Evolutionary conservation across 805 yeast species (phyloP), one percentile per base, ranked within the genome.

Genomic region (Candida mattraensis): DNA sequence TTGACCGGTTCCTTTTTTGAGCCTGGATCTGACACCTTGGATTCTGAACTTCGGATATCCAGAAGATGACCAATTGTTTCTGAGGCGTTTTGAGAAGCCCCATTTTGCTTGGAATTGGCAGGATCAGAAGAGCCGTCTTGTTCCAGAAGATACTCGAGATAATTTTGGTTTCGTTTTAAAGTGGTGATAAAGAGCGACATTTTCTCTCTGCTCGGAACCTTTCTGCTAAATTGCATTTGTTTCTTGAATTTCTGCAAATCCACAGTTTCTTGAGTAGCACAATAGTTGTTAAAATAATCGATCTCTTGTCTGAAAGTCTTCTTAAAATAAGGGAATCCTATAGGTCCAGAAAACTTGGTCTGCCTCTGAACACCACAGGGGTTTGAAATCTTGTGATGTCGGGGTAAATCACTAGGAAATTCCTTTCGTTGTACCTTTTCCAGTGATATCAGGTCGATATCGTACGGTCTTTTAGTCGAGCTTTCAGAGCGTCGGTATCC

Each of bases 251-350:
- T 17, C 18, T 37, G 40, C 24, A 40, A 21, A 21, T 45, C 44
- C 7, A 47, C 30, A 10, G 37, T 20, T 13, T 28, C 28, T 7
- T 30, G 31, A 11, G 28, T 19, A 14, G 45, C 48, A 25, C 48
- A 29, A 25, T 45, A 33, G 14, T 27, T 30, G 18, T 24, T 37
- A 13, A 57, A 37, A 15, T 40, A 33, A 0, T 19, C 19, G 6
- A 53, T 28, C 35, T 58, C 61, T 4, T 17, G 28, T 7, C 32
- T 36, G 37, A 53, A 58, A 13, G 41, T 41, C 8, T 26, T 15
- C 6, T 35, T 24, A 29, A 58, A 47, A 21, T 52, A 44, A 0
- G 46, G 30, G 27, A 45, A 57, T 5, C 60, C 61, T 28, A 40
- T 33, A 15, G 60, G 58, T 29, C 39, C 39, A 3, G 20, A 1